phyloP scores from a whole-genome alignment of 148 eudicot species.

The Selenicereus undatus region DNA sequence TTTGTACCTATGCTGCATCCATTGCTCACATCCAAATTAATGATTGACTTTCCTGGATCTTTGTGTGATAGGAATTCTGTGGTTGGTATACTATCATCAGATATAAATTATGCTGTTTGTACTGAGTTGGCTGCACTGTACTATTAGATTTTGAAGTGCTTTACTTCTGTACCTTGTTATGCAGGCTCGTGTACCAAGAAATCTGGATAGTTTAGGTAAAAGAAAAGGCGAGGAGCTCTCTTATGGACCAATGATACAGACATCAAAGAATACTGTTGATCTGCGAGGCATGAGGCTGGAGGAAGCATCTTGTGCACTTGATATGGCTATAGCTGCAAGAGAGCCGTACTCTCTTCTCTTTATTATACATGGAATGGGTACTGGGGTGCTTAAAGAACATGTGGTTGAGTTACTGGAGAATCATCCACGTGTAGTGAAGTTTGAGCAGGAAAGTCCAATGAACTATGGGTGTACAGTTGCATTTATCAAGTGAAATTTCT shows the following conservation, averaged over 20 bases:
- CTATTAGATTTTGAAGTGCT: background rate
- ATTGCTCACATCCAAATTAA: background rate
- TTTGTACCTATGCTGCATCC: background rate
- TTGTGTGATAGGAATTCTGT: background rate
- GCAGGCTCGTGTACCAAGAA: conserved; percentile 42
- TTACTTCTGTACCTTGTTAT: conserved; percentile 5
- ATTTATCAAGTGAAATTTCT: conserved; percentile 52
- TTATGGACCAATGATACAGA: conserved; percentile 60
- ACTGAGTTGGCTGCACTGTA: background rate
- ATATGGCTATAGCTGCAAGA: conserved; percentile 59
- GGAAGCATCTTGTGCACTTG: conserved; percentile 65
- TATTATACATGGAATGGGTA: conserved; percentile 85
- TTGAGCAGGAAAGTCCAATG: conserved; percentile 84
- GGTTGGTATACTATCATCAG: background rate
- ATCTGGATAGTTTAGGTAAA: conserved; percentile 30
- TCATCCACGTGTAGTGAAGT: conserved; percentile 70
- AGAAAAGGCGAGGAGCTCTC: conserved; percentile 37
- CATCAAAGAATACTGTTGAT: conserved; percentile 82
- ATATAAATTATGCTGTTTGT: background rate
- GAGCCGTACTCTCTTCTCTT: conserved; percentile 65
- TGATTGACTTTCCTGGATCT: background rate
- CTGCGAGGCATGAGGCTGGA: conserved; percentile 83
- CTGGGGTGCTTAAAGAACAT: conserved; percentile 71
- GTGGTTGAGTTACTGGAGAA: conserved; percentile 52
- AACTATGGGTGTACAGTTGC: conserved; percentile 98